phyloP scores from a whole-genome alignment of 805 yeast genomes.

The Kluyveromyces wickerhamii region DNA sequence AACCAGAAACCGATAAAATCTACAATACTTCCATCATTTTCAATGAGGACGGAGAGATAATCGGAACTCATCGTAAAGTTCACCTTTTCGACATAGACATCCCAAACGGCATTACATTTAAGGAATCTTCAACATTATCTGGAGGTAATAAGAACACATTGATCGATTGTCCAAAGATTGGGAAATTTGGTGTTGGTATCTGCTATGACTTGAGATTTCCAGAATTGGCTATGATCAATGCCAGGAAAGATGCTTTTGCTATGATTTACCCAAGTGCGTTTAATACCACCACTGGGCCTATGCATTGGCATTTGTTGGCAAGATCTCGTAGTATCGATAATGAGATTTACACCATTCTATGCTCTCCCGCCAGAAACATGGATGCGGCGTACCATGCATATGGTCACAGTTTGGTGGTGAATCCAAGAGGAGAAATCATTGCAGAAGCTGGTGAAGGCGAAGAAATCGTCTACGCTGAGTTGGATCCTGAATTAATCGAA shows the following conservation, averaged over 20 bases:
- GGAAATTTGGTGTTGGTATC: constrained; percentile 73
- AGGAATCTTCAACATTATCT: constrained; percentile 66
- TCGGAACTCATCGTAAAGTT: constrained; percentile 85
- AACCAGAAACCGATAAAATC: constrained; percentile 44
- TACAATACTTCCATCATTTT: constrained; percentile 74
- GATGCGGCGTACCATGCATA: constrained; percentile 52
- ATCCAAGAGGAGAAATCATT: constrained; percentile 52
- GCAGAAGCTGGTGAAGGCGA: constrained; percentile 76
- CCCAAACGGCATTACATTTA: constrained; percentile 83
- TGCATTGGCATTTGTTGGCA: constrained; percentile 75
- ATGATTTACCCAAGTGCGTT: constrained; percentile 82
- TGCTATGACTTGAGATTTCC: constrained; percentile 80
- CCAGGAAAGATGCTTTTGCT: constrained; percentile 60
- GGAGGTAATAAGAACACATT: constrained; percentile 83
- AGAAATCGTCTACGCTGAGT: constrained; percentile 64
- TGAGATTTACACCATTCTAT: constrained; percentile 62
- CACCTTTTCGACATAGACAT: constrained; percentile 91
- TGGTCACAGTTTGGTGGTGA: constrained; percentile 59
- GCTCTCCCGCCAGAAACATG: constrained; percentile 83
- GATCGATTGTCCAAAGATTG: constrained; percentile 17
- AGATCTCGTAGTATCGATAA: constrained; percentile 70
- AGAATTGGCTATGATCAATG: constrained; percentile 63
- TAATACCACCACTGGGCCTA: constrained; percentile 77
- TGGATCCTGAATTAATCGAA: constrained; percentile 53
- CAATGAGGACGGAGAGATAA: constrained; percentile 59